Percentiles rank a stretch among this genome's conserved stretches.
Conservation (phyloP, 202 grass and related monocot species). For the Schoenoplectus triqueter region DNA sequence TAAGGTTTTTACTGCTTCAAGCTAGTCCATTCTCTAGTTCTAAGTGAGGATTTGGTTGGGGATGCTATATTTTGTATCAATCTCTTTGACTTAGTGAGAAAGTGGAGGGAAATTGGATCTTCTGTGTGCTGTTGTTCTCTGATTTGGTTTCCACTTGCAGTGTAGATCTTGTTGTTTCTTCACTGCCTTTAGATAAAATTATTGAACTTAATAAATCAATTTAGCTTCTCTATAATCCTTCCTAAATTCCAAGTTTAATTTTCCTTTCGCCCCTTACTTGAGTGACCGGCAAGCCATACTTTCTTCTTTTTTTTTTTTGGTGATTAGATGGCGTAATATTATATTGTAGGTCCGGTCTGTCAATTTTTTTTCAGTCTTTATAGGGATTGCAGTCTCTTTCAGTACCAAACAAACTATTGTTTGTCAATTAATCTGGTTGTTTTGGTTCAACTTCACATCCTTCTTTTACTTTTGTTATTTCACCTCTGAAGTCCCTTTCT, state of each 20-base stretch:
- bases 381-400: neutral
- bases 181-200: conserved; percentile 8
- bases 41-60: conserved; percentile 27
- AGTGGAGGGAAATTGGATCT: conserved; percentile 46
- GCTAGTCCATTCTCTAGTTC: neutral
- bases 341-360: neutral
- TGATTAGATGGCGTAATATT: neutral
- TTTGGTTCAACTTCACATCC: neutral
- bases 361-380: neutral
- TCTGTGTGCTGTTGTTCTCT: conserved; percentile 26
- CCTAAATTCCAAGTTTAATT: neutral
- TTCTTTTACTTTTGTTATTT: conserved; percentile 19
- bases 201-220: neutral
- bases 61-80: neutral
- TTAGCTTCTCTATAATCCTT: neutral
- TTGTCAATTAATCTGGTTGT: neutral
- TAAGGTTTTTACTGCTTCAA: conserved; percentile 48
- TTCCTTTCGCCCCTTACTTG: neutral
- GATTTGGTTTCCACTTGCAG: conserved; percentile 23
- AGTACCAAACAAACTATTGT: neutral
- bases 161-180: conserved; percentile 36
- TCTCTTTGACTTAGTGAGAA: conserved; percentile 27
- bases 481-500: neutral
- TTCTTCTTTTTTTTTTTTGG: neutral
- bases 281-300: neutral